Percentiles rank a stretch among this genome's conserved stretches.
Evolutionary conservation across 2,329 filamentous ascomycete genomes (phyloP).

Genomic region (Trichoderma asperellum): DNA sequence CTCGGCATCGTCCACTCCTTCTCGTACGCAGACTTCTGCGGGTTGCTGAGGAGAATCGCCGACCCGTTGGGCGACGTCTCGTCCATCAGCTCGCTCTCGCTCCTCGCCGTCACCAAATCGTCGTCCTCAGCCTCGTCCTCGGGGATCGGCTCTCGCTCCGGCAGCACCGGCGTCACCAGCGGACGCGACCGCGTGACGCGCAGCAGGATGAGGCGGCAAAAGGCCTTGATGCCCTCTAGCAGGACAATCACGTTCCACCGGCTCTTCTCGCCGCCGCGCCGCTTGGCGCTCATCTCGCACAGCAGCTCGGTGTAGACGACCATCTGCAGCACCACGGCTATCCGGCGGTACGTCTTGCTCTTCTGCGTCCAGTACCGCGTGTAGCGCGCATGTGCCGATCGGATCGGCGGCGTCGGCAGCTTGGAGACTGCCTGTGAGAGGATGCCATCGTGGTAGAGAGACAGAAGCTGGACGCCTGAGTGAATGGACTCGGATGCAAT

Average conservation of each 20-base stretch:
- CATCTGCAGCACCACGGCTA: constrained; percentile 83
- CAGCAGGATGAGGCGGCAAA: constrained; percentile 80
- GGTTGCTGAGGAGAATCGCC: constrained; percentile 1
- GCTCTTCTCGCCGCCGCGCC: constrained; percentile 74
- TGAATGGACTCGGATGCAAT: constrained; percentile 92
- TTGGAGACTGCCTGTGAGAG: constrained; percentile 69
- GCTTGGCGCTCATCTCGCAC: constrained; percentile 96
- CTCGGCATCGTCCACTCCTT: constrained; percentile 90
- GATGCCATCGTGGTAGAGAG: constrained; percentile 89
- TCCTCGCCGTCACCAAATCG: constrained; percentile 46
- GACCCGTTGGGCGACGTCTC: constrained; percentile 43
- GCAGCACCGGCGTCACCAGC: constrained; percentile 80
- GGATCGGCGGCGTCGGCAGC: constrained; percentile 56
- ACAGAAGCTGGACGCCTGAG: constrained; percentile 85
- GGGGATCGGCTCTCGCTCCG: constrained; percentile 80
- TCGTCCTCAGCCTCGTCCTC: constrained; percentile 54
- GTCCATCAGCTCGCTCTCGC: constrained; percentile 50
- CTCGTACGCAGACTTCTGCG: constrained; percentile 46
- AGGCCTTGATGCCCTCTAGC: constrained; percentile 82
- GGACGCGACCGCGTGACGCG: constrained; percentile 82
- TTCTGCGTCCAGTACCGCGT: constrained; percentile 68
- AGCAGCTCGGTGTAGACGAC: constrained; percentile 93
- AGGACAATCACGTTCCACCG: constrained; percentile 87
- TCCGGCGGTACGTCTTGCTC: constrained; percentile 73
- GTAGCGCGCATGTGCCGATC: constrained; percentile 66